Conservation (phyloP, 257 asterid species). For the Nicotiana paniculata region DNA sequence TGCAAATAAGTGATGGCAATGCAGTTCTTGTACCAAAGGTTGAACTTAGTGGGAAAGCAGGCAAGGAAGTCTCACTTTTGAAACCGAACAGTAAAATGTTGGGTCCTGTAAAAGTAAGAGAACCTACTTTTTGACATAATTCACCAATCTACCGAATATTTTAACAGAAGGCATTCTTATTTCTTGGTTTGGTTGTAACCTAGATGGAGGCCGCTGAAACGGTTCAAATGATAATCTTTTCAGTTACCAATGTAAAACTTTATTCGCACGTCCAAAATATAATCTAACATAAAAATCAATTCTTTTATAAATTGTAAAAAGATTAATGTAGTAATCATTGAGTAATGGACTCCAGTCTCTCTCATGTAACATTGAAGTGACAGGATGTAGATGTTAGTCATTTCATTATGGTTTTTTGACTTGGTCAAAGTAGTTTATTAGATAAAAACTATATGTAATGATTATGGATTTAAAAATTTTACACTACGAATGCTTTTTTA, state of each 20-base stretch:
- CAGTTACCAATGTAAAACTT: no score
- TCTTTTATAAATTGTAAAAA: background rate
- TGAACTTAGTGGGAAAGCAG: background rate
- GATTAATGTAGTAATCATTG: background rate
- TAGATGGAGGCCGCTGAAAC: background rate
- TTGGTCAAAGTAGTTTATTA: constrained; percentile 8
- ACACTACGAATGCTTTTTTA: no score
- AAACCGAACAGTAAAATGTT: background rate
- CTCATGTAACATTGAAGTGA: background rate
- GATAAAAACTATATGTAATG: background rate
- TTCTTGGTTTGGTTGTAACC: background rate
- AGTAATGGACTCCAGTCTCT: background rate
- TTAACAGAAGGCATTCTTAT: background rate
- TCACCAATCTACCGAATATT: constrained; percentile 15
- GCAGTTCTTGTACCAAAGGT: background rate
- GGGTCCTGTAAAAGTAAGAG: background rate
- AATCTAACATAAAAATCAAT: no score
- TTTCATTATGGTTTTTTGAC: background rate
- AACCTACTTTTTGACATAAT: constrained; percentile 25
- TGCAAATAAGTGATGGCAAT: background rate
- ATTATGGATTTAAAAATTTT: background rate
- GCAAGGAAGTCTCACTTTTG: background rate
- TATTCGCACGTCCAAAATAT: no score
- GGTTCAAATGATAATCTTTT: no score
- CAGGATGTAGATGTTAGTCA: background rate